Evolutionary conservation across 2,329 filamentous ascomycete species (phyloP).

Genomic region (Ascochyta koolunga): DNA sequence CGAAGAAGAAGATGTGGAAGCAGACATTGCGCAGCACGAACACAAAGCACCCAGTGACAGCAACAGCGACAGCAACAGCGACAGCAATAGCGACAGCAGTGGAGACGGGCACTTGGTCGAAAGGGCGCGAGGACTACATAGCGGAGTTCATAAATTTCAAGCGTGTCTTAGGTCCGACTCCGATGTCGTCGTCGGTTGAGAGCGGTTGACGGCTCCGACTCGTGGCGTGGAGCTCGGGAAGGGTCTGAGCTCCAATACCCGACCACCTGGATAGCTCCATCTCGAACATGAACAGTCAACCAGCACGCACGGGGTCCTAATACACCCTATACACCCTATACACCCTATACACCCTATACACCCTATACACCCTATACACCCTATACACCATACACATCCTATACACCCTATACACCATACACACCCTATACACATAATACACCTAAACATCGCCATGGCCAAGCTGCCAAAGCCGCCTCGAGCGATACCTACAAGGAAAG

Average conservation of each 20-base stretch:
- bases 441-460: slow-evolving; percentile 31
- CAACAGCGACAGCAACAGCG: too few species aligned
- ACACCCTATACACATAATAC: slow-evolving; percentile 5
- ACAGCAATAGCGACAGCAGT: neutral
- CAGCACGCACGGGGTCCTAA: neutral
- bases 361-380: too few species aligned
- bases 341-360: slow-evolving; percentile 7
- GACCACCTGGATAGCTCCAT: slow-evolving; percentile 9
- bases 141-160: slow-evolving; percentile 14
- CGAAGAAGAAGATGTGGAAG: slow-evolving; percentile 10
- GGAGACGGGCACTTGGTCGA: neutral
- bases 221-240: slow-evolving; percentile 3
- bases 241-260: slow-evolving; percentile 9
- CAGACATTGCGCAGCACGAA: slow-evolving; percentile 27
- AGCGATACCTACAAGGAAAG: slow-evolving; percentile 26
- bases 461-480: slow-evolving; percentile 41
- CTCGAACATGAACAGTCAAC: neutral
- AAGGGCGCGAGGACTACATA: neutral
- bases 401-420: slow-evolving; percentile 7
- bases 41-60: slow-evolving; percentile 2
- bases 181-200: slow-evolving; percentile 42
- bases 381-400: too few species aligned
- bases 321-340: slow-evolving; percentile 7
- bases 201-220: slow-evolving; percentile 25
- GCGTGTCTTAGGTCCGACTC: slow-evolving; percentile 19